Percentiles rank a stretch among this genome's conserved stretches.
These are phyloP conservation scores for Chalciporus piperatus DNA, from an alignment of 768 basidiomycete genomes.

Conservation along the genomic window DNA sequence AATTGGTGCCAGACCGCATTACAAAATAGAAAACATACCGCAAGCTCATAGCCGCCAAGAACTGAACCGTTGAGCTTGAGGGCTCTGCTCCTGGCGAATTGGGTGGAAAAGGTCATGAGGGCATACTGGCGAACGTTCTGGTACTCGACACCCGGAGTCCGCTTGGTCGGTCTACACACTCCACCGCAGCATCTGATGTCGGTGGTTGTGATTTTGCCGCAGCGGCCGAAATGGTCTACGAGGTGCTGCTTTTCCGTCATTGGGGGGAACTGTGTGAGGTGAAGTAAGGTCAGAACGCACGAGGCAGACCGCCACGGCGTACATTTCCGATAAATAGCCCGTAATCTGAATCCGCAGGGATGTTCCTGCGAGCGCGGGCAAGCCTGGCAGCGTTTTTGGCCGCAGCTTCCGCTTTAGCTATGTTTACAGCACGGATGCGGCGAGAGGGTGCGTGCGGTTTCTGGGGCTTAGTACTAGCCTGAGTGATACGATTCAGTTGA, in stretches of 20 bases:
- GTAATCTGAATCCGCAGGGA: constrained; percentile 13
- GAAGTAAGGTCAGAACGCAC: not conserved
- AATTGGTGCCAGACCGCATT: not conserved
- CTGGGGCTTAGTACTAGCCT: constrained; percentile 4
- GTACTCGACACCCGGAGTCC: constrained; percentile 24
- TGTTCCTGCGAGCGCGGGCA: constrained; percentile 1
- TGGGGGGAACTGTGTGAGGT: constrained; percentile 32
- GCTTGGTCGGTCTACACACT: constrained; percentile 26
- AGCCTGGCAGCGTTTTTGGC: constrained; percentile 18
- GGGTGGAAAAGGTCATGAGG: constrained; percentile 42
- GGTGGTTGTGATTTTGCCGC: constrained; percentile 20
- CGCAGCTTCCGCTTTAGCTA: constrained; percentile 16
- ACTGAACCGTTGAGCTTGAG: constrained; percentile 36
- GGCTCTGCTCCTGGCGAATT: constrained; percentile 39
- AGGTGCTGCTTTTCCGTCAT: constrained; percentile 23
- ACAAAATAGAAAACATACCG: constrained; percentile 34
- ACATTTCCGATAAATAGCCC: constrained; percentile 66
- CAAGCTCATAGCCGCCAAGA: constrained; percentile 38
- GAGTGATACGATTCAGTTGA: not conserved
- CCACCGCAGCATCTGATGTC: constrained; percentile 33
- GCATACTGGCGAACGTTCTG: constrained; percentile 49
- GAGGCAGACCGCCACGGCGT: constrained; percentile 21
- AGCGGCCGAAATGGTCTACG: constrained; percentile 21
- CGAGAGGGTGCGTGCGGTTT: constrained; percentile 6
- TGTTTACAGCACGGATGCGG: constrained; percentile 9